phyloP scores from a whole-genome alignment of 2,329 filamentous ascomycete genomes.

The Aspergillus ibericus region DNA sequence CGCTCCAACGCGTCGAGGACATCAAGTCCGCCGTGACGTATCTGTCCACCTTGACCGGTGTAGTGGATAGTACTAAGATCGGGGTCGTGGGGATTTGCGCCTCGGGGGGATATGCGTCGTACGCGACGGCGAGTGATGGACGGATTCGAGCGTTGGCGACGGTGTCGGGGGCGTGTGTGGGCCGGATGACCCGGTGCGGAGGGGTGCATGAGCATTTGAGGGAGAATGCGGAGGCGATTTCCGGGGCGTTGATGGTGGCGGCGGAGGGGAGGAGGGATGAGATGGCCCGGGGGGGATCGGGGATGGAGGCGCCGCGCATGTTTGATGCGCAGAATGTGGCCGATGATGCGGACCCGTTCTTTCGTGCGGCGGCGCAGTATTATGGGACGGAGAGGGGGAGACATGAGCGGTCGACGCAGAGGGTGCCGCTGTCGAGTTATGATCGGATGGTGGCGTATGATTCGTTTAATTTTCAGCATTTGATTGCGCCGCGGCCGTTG shows the following conservation, averaged over 20 bases:
- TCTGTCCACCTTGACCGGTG: constrained; percentile 11
- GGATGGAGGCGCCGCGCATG: constrained; percentile 1
- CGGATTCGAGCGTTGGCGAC: constrained; percentile 43
- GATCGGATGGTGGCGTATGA: constrained; percentile 28
- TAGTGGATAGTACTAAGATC: constrained; percentile 36
- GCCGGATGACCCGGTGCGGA: constrained; percentile 19
- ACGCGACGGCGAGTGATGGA: constrained; percentile 38
- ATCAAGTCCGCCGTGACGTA: constrained; percentile 38
- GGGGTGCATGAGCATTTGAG: neutral
- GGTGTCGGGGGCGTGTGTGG: constrained; percentile 33
- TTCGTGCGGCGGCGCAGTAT: constrained; percentile 21
- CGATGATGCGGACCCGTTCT: constrained; percentile 10
- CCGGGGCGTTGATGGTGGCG: constrained; percentile 5
- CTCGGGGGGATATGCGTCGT: constrained; percentile 36
- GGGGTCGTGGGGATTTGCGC: constrained; percentile 44
- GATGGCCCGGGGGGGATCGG: neutral
- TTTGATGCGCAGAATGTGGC: constrained; percentile 7
- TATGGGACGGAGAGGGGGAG: constrained; percentile 22
- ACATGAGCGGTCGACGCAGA: constrained; percentile 22
- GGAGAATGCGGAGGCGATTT: constrained; percentile 6
- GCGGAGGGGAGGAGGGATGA: constrained; percentile 14
- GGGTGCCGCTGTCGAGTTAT: constrained; percentile 18
- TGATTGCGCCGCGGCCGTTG: constrained; percentile 28
- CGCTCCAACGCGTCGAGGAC: constrained; percentile 39
- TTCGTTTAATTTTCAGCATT: constrained; percentile 23